phyloP scores from a whole-genome alignment of 2,329 filamentous ascomycete species.

The Penicillium decumbens region DNA sequence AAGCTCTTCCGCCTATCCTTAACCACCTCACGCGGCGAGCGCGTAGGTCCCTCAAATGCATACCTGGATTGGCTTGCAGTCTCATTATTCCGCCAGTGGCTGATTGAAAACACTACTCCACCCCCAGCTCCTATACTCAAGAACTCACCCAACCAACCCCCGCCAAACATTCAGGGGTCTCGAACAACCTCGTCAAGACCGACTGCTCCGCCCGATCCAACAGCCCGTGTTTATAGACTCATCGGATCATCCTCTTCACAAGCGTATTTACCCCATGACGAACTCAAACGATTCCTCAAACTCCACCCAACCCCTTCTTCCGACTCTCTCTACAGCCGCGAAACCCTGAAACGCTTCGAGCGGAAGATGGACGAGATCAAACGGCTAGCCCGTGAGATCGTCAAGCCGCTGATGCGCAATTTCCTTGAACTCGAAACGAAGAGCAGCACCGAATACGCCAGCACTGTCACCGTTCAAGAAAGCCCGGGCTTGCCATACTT shows the following conservation, averaged over 20 bases:
- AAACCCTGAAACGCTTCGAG: constrained; percentile 82
- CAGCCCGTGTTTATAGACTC: constrained; percentile 70
- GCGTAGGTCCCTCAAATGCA: constrained; percentile 70
- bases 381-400: constrained; percentile 71
- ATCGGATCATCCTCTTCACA: constrained; percentile 60
- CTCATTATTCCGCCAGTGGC: constrained; percentile 84
- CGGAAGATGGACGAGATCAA: constrained; percentile 85
- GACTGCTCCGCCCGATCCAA: constrained; percentile 27
- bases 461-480: constrained; percentile 12
- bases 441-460: constrained; percentile 21
- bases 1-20: constrained; percentile 77
- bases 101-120: constrained; percentile 82
- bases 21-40: constrained; percentile 72
- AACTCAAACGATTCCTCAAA: constrained; percentile 86
- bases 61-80: constrained; percentile 89
- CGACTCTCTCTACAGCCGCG: constrained; percentile 65
- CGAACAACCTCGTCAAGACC: constrained; percentile 23
- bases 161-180: constrained; percentile 8
- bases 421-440: constrained; percentile 74
- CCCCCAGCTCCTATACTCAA: constrained; percentile 52
- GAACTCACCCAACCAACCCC: constrained; percentile 21
- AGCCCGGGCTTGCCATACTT: constrained; percentile 55
- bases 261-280: constrained; percentile 74
- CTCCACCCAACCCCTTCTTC: constrained; percentile 60
- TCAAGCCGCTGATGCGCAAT: constrained; percentile 80